Percentiles rank a stretch among this genome's conserved stretches.
Evolutionary conservation across 495 filamentous ascomycete genomes (phyloP).

Genomic region (Parmelia sp.): DNA sequence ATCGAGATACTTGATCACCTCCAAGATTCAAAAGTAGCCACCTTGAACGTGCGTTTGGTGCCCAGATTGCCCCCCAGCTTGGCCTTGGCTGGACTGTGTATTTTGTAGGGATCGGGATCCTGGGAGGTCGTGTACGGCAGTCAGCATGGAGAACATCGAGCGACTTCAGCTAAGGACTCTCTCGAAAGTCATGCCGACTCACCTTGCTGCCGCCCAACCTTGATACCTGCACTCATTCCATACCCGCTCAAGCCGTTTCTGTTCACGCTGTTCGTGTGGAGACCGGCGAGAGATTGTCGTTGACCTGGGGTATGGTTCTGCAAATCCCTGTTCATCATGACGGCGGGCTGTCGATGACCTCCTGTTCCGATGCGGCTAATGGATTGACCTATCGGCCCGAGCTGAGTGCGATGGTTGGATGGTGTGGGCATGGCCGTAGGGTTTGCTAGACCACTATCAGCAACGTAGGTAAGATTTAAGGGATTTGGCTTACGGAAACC

Average conservation of each 20-base stretch:
- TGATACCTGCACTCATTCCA: conserved; percentile 45
- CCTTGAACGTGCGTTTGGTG: conserved; percentile 3
- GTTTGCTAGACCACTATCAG: conserved; percentile 10
- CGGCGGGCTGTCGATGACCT: conserved; percentile 15
- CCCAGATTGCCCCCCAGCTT: background rate
- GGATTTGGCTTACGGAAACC: conserved; percentile 4
- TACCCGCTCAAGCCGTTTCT: conserved; percentile 33
- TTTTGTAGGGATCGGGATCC: background rate
- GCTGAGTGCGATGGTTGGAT: conserved; percentile 28
- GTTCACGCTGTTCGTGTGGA: conserved; percentile 28
- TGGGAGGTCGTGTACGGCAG: background rate
- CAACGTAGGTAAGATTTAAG: background rate
- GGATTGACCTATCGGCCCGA: conserved; percentile 20
- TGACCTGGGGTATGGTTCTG: conserved; percentile 26
- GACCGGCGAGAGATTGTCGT: conserved; percentile 29
- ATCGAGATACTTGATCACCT: background rate
- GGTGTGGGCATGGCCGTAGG: conserved; percentile 22
- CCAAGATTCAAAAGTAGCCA: conserved; percentile 5
- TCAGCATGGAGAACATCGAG: background rate
- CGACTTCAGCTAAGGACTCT: background rate
- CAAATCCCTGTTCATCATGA: conserved; percentile 18
- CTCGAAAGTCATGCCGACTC: background rate
- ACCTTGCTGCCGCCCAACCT: conserved; percentile 30
- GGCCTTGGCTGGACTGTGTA: background rate
- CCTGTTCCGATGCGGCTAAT: conserved; percentile 5